Base-by-base conservation (phyloP, 1,284 basidiomycete species). In the Vanrija pseudolonga region DNA sequence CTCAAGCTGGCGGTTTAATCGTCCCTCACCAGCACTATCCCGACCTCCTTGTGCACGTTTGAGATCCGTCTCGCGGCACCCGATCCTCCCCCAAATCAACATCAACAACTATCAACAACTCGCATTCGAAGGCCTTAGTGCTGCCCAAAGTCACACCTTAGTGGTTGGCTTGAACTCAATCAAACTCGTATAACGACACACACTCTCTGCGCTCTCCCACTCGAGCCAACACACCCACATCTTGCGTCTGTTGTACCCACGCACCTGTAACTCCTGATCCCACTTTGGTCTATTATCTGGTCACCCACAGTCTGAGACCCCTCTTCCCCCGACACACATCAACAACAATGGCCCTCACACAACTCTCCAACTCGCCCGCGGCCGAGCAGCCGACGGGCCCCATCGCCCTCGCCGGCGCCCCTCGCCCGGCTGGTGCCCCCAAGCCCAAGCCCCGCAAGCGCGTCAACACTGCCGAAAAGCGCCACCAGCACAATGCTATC, bases 401-500 rank as follows among this genome's bases (percentile, higher is more conserved):
- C 43, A 39, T 55, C 51, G 53, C 55, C 32, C 51, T 55, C n/a
- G 55, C 49, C 46, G 60, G 54, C 37, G 53, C 58, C 5, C 56
- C 53, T 28, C 57, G 55, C 47, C 56, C 64, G 49, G 57, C 57
- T 24, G 59, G 56, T 48, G 47, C 61, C 37, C 45, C 55, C 57
- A 78, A 91, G 88, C 75, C 84, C 85, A 69, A 86, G 81, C 75
- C 82, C 84, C 63, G 76, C 46, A 76, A 76, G 64, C 84, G 90
- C 38, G 90, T 90, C 56, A 93, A 93, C 78, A 95, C 91, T 43
- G 92, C 92, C 57, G 93, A 95, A 75, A 88, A 91, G 73, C 82
- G 92, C 46, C 90, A 90, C 6, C 91, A 89, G 38, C 92, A 96
- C 79, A 97, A 97, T 70, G 93, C 93, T 28, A 90, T 95, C 56